Percentiles rank a stretch among this genome's conserved stretches.
Conservation (phyloP, 371 early-diverging fungal genomes). For the Homolaphlyctis polyrhiza region DNA sequence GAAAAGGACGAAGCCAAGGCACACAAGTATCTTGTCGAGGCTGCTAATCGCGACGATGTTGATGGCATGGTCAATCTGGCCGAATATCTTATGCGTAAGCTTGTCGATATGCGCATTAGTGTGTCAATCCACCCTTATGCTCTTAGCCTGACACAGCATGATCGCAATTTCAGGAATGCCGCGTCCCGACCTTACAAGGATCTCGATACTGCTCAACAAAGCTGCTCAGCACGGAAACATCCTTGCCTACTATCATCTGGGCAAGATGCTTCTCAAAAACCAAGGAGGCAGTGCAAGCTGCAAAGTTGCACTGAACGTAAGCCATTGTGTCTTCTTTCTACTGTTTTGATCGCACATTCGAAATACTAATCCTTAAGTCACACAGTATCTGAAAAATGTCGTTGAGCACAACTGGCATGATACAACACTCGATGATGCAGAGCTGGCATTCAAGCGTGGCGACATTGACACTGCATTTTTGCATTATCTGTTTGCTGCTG, state of each 20-base stretch:
- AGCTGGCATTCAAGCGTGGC: constrained; percentile 47
- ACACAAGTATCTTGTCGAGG: constrained; percentile 23
- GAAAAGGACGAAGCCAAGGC: constrained; percentile 21
- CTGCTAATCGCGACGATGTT: constrained; percentile 33
- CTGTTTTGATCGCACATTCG: not conserved
- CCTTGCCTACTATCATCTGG: constrained; percentile 69
- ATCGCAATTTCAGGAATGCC: not conserved
- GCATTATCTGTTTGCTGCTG: constrained; percentile 74
- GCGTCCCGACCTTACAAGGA: not conserved
- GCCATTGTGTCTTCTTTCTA: not conserved
- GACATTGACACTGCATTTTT: constrained; percentile 67
- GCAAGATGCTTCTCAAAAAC: constrained; percentile 49
- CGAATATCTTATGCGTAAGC: constrained; percentile 23
- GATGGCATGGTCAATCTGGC: constrained; percentile 47
- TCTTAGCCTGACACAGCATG: not conserved
- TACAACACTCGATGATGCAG: constrained; percentile 57
- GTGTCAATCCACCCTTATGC: not conserved
- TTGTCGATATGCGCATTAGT: not conserved
- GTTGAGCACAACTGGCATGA: constrained; percentile 82
- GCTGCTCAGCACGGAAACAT: constrained; percentile 58
- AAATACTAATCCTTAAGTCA: not conserved
- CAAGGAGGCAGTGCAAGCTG: constrained; percentile 22
- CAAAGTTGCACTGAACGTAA: constrained; percentile 18
- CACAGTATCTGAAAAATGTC: constrained; percentile 64
- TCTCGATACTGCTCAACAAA: constrained; percentile 8